These are phyloP conservation scores for Barnettozyma hawaiiensis DNA, from an alignment of 1,139 yeast genomes.

Conservation along the genomic window DNA sequence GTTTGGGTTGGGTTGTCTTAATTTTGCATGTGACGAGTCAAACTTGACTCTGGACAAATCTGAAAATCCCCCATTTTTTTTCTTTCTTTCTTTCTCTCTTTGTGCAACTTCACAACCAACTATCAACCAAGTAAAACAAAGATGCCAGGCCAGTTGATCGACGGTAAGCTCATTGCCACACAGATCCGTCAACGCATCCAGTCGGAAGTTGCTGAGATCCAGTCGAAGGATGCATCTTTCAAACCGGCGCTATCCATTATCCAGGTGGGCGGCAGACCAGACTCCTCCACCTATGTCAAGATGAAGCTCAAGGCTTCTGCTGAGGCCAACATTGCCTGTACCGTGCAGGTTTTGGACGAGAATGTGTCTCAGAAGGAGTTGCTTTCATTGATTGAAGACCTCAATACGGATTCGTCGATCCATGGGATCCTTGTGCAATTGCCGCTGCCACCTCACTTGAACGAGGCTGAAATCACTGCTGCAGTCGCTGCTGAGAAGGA, in stretches of 20 bases:
- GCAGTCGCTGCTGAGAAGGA: conserved; percentile 78
- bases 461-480: conserved; percentile 73
- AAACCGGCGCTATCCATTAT: conserved; percentile 75
- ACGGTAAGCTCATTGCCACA: conserved; percentile 67
- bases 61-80: not conserved
- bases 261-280: conserved; percentile 89
- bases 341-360: conserved; percentile 63
- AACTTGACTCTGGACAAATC: not conserved
- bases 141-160: conserved; percentile 34
- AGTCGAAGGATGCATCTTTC: conserved; percentile 53
- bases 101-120: too few relatives aligned
- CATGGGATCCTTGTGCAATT: conserved; percentile 91
- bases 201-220: conserved; percentile 48
- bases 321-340: conserved; percentile 74
- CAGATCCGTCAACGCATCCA: conserved; percentile 42
- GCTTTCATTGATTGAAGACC: conserved; percentile 48
- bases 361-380: conserved; percentile 50
- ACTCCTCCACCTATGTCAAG: conserved; percentile 88
- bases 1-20: too few relatives aligned
- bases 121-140: not conserved
- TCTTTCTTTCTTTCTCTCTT: not conserved
- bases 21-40: conserved; percentile 1
- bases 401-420: conserved; percentile 64
- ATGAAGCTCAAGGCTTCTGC: conserved; percentile 92
- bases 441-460: conserved; percentile 79